Evolutionary conservation across 371 early-diverging fungal species (phyloP).

Genomic region (Mycotypha africana): DNA sequence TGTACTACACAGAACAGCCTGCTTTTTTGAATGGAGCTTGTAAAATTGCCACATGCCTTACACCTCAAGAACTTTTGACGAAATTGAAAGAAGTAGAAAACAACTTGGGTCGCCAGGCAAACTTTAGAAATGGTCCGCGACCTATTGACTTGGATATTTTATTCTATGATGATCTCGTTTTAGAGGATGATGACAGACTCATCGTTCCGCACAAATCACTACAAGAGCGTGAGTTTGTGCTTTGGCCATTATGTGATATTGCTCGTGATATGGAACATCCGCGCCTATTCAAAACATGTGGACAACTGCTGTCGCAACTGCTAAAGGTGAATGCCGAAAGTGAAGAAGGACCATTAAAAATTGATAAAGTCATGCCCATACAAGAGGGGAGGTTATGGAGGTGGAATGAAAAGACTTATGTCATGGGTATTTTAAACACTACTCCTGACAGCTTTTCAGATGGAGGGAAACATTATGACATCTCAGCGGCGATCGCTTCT

Average conservation of each 20-base stretch:
- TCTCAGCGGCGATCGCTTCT: constrained; percentile 65
- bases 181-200: constrained; percentile 54
- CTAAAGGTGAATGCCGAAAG: constrained; percentile 51
- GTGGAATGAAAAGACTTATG: constrained; percentile 64
- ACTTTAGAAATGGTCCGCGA: constrained; percentile 85
- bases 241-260: constrained; percentile 92
- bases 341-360: constrained; percentile 38
- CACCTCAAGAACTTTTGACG: constrained; percentile 72
- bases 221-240: constrained; percentile 91
- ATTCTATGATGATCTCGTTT: constrained; percentile 77
- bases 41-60: constrained; percentile 76
- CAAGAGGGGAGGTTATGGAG: constrained; percentile 41
- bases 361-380: constrained; percentile 68
- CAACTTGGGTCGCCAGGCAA: constrained; percentile 68
- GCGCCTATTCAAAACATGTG: constrained; percentile 71
- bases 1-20: constrained; percentile 94
- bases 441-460: constrained; percentile 98
- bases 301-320: constrained; percentile 74
- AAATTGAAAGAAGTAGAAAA: constrained; percentile 80
- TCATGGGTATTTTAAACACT: constrained; percentile 97
- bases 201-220: constrained; percentile 88
- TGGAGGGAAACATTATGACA: constrained; percentile 68
- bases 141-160: constrained; percentile 94
- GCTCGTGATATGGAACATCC: constrained; percentile 89
- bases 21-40: constrained; percentile 86